Base-by-base conservation (phyloP, 148 eudicot species). In the Cornus kousa region DNA sequence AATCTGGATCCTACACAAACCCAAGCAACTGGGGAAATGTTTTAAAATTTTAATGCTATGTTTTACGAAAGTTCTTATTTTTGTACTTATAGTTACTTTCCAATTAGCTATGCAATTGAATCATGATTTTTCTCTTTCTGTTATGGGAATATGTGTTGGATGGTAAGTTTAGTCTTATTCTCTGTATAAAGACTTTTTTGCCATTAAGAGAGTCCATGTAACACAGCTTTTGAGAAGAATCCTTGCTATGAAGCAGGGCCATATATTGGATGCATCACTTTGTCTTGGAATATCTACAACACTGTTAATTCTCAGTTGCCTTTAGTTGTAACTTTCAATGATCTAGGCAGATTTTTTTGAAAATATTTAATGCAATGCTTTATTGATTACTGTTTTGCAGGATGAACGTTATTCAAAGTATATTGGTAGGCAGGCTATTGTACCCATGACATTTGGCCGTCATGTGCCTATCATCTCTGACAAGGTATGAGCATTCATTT, bases 401-500 rank as follows among this genome's bases (percentile, higher is more conserved):
- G 99, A 95, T 80, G 93, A 88, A 55, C 94, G 99, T 19, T 95
- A 95, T 89, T 85, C 95, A 68, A 91, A 91, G 86, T 95, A 91
- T 79, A 73, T 93, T 13, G 99, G 99, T 67, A 85, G 80, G 86
- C 88, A 82, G 83, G 99, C 98, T 78, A 95, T 95, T 75, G 99
- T 95, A 55, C 99, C 99, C 31, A 68, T 88, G 98, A 90, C 97
- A 78, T 88, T 78, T 86, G 99, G 99, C 39, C 92, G 99, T 40
- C 99, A 95, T 76, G 80, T 95, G 33, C 99, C 99, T 31, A 95
- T 95, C 55, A 93, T 95, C 67, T 78, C 92, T 76, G 90, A 93
- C 82, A 89, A 81, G 94, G 99, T 95, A 85, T 71, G 79, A 75
- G 62, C 77, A 2, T 71, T 28, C 72, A 55, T n/a, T 12, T 74